Evolutionary conservation across 129 eudicot genomes (phyloP), one percentile per base, ranked within the genome.

Genomic region (Flaveria bidentis): DNA sequence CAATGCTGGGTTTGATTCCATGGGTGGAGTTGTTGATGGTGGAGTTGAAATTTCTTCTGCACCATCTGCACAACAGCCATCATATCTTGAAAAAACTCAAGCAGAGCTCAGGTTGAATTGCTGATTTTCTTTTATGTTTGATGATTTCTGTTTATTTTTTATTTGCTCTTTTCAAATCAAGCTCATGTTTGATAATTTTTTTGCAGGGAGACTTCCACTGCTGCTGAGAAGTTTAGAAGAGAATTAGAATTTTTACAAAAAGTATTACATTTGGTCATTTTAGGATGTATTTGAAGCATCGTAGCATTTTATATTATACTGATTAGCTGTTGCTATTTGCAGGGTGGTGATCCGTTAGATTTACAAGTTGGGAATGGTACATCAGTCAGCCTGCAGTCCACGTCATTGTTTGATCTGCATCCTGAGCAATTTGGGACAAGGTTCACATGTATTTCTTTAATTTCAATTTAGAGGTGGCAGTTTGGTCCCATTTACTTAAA

Each of bases 331-430:
- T 85, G 58, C 36, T 75, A 26, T 69, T 73, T 76, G 41, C 87
- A 95, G 99, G 99, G 97, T 76, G 99, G 99, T 30, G 67, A 95
- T 86, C 99, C 99, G 7, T 78, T 95, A 77, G 97, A 95, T 44
- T 85, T 89, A 44, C 85, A 83, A 82, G 18, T 56, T 60, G 88
- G 84, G 71, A 87, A 75, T 85, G 85, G 81, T 56, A 84, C 95
- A 76, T 78, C 99, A 50, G 86, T 72, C 57, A 91, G 99, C 80
- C 88, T 91, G 49, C 96, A 95, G 89, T 91, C 97, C 57, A 89
- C 99, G 10, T 95, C 97, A 9, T 80, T 84, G 77, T 80, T 87
- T n/a, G 88, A 88, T 79, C 96, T 83, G 45, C 90, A 83, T 55
- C 88, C 86, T 45, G 88, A 91, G 61, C 89, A 86, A 22, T 70